Base-by-base conservation (phyloP, 1,284 basidiomycete genomes). In the Sphagnurus paluster region DNA sequence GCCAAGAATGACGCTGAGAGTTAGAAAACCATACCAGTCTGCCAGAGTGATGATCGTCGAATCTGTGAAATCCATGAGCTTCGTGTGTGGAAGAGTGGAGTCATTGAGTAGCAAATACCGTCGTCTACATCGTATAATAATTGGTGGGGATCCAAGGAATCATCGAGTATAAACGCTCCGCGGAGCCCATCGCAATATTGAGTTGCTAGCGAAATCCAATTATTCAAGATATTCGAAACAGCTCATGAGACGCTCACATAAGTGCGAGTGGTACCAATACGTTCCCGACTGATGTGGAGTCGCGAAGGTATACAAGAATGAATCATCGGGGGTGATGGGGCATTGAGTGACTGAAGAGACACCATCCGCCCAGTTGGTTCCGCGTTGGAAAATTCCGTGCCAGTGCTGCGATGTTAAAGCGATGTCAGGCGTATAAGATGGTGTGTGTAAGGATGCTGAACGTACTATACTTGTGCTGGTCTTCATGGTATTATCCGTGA, bases 401-500 rank as follows among this genome's bases (percentile, higher is more conserved):
- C 62, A 63, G 21, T 61, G 61, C 61, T 66, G 24, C 8, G 7
- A 29, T 3, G 6, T 13, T 23, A 10, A 40, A 2, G 20, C 29
- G 6, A 28, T 19, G 21, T 17, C 5, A 1, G 6, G 26, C 10
- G 14, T 25, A 23, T 6, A 13, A 10, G 28, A 21, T n/a, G n/a
- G n/a, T n/a, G n/a, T n/a, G n/a, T n/a, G n/a, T n/a, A n/a, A 33
- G 23, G 5, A 26, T 3, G 17, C 17, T n/a, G n/a, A 28, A 35
- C 52, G 48, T 11, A 62, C 65, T 36, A 72, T 64, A 5, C 60
- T 63, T 19, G 70, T 72, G 5, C 54, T 60, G 26, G 54, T 58
- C 34, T 64, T 48, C 67, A 71, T 65, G 0, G 59, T 62, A 2
- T 46, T 39, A 44, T 72, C 62, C 0, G 56, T 57, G 13, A 72